Base-by-base conservation (phyloP, 805 yeast genomes). In the Candida fluviatilis region DNA sequence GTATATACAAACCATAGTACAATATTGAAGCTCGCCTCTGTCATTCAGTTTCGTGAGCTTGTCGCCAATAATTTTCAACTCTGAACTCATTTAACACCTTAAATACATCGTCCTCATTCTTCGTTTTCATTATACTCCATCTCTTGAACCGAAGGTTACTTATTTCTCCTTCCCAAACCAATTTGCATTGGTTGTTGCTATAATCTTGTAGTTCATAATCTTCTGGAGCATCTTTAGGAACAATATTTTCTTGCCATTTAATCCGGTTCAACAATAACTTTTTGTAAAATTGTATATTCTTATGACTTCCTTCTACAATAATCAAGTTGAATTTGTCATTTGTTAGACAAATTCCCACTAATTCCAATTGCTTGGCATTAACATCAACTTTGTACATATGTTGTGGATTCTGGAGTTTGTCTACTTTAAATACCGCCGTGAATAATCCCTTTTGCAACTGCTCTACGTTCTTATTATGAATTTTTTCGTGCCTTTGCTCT, bases 141-240 rank as follows among this genome's bases (percentile, higher is more conserved):
- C 73, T 75, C 32, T 69, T 69, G 56, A 87, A 88, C 38, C 69
- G 69, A 10, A 73, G 54, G 1, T 68, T 70, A 26, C 59, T 56
- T 28, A 84, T 42, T 46, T 74, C 75, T 1, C 96, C 96, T 42
- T 76, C 82, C 95, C 96, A 87, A 2, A 83, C 43, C 14, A 80
- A 46, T 2, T 51, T 49, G 41, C 84, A 74, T 37, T 54, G 52
- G 47, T 80, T 82, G 0, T 46, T 45, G 0, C 59, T 43, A 34
- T 76, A 53, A 44, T 77, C 76, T 17, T 43, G 48, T 5, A 30
- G 34, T 8, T 37, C 39, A 3, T 36, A 42, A 8, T 44, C 45
- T 15, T 39, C 42, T 11, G 45, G 33, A 13, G 31, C 42, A 5
- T 28, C 36, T 28, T 60, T 64, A 3, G 69, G 67, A 3, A 52